Evolutionary conservation across 2,329 filamentous ascomycete genomes (phyloP).

Genomic region (Penicillium freii): DNA sequence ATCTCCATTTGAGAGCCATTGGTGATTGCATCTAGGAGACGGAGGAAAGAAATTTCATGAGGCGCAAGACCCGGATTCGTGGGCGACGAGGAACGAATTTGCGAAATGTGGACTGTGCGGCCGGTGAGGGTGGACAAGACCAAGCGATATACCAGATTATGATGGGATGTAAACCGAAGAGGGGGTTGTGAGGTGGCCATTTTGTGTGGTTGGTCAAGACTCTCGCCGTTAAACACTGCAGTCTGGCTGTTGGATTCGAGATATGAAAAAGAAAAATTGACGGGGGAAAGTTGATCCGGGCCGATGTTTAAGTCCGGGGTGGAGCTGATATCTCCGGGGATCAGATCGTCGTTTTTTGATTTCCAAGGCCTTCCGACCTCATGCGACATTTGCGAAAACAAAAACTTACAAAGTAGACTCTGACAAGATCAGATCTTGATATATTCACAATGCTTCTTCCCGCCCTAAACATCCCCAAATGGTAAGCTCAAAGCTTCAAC

Average conservation of each 20-base stretch:
- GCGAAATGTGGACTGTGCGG: constrained; percentile 82
- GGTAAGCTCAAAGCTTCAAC: constrained; percentile 29
- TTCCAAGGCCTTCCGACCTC: background rate
- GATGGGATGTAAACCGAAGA: constrained; percentile 78
- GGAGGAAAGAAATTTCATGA: constrained; percentile 92
- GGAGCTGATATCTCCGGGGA: constrained; percentile 28
- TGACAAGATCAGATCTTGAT: background rate
- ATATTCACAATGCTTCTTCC: constrained; percentile 34
- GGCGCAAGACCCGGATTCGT: constrained; percentile 85
- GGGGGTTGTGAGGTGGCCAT: constrained; percentile 49
- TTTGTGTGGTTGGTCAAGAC: constrained; percentile 17
- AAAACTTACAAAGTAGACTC: background rate
- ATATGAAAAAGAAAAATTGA: constrained; percentile 34
- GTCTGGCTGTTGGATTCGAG: constrained; percentile 3
- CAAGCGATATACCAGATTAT: constrained; percentile 77
- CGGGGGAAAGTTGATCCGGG: constrained; percentile 29
- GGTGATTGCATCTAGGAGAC: constrained; percentile 88
- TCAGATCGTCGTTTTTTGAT: constrained; percentile 10
- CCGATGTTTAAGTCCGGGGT: constrained; percentile 26
- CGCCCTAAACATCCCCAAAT: constrained; percentile 48
- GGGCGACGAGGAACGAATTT: constrained; percentile 83
- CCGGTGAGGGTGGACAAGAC: constrained; percentile 90
- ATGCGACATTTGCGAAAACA: background rate
- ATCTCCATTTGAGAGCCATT: constrained; percentile 96
- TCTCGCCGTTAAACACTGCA: constrained; percentile 1